Conservation (phyloP, 1,139 yeast species). For the Debaryomyces psychrophilus region DNA sequence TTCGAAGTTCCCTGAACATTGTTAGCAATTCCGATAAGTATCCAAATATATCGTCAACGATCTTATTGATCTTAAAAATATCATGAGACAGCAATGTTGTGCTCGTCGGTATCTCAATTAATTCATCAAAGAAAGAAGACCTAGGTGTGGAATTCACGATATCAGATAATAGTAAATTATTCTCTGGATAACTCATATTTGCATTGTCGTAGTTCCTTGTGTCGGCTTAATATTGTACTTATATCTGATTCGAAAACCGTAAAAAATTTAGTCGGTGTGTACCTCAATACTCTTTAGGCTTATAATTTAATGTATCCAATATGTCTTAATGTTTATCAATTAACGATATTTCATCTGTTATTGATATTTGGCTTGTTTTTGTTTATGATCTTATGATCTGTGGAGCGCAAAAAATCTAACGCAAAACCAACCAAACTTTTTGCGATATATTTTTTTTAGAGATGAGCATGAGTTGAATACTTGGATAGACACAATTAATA, state of each 20-base stretch:
- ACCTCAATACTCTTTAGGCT: not conserved
- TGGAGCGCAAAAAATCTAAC: constrained; percentile 9
- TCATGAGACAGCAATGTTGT: constrained; percentile 33
- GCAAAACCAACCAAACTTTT: constrained; percentile 4
- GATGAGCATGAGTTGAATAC: constrained; percentile 3
- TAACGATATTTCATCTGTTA: not conserved
- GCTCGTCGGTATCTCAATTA: constrained; percentile 26
- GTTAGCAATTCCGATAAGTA: constrained; percentile 28
- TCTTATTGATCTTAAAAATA: constrained; percentile 32
- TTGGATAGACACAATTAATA: not conserved
- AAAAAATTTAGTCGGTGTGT: not conserved
- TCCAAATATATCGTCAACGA: constrained; percentile 34
- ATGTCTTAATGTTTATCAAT: not conserved
- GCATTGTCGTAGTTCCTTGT: constrained; percentile 8
- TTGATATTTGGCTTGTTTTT: constrained; percentile 4
- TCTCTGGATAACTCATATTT: constrained; percentile 10
- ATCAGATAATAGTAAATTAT: constrained; percentile 18
- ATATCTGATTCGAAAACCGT: not conserved
- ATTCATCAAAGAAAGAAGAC: constrained; percentile 39
- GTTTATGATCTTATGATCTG: constrained; percentile 9
- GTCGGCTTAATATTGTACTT: too few relatives aligned
- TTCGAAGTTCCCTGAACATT: constrained; percentile 20
- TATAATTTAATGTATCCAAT: not conserved
- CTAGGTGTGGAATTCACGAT: constrained; percentile 25
- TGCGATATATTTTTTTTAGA: constrained; percentile 5